phyloP scores from a whole-genome alignment of 2,329 filamentous ascomycete species.

The Fusarium sp. region DNA sequence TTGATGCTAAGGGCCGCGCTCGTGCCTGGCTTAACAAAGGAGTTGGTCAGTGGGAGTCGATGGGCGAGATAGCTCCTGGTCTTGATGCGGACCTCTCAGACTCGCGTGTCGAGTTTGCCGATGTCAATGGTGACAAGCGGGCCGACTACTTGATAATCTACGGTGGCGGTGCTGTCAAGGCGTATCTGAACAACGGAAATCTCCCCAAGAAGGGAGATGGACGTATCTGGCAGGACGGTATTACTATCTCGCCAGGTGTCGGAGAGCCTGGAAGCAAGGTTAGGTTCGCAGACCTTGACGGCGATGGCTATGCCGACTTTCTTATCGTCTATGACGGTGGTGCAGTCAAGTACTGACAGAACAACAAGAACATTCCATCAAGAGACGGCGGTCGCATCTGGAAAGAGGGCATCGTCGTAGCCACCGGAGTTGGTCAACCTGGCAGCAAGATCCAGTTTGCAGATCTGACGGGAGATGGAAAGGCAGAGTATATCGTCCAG shows the following conservation, averaged over 20 bases:
- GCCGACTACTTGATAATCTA: constrained; percentile 37
- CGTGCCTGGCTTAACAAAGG: constrained; percentile 25
- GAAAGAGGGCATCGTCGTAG: constrained; percentile 16
- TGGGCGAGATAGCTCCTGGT: constrained; percentile 14
- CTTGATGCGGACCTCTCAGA: constrained; percentile 2
- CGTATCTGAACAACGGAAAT: constrained; percentile 22
- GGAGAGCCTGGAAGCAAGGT: constrained; percentile 18
- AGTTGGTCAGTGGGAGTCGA: not conserved
- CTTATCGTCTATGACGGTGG: constrained; percentile 18
- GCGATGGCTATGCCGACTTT: constrained; percentile 20
- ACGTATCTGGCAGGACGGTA: constrained; percentile 11
- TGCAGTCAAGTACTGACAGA: constrained; percentile 21
- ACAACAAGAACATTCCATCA: constrained; percentile 20
- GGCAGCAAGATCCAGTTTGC: constrained; percentile 21
- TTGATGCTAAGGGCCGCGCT: constrained; percentile 18
- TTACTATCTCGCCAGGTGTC: constrained; percentile 17
- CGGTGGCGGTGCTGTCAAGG: constrained; percentile 32
- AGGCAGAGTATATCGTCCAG: constrained; percentile 23
- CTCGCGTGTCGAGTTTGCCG: constrained; percentile 17
- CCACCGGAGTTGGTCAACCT: constrained; percentile 15
- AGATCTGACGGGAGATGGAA: constrained; percentile 22
- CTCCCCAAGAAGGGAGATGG: not conserved
- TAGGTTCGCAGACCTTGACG: constrained; percentile 31
- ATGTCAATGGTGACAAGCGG: constrained; percentile 24
- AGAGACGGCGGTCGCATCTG: constrained; percentile 18